These are phyloP conservation scores for Claviceps sp. DNA, from an alignment of 2,329 filamentous ascomycete species.

Conservation along the genomic window DNA sequence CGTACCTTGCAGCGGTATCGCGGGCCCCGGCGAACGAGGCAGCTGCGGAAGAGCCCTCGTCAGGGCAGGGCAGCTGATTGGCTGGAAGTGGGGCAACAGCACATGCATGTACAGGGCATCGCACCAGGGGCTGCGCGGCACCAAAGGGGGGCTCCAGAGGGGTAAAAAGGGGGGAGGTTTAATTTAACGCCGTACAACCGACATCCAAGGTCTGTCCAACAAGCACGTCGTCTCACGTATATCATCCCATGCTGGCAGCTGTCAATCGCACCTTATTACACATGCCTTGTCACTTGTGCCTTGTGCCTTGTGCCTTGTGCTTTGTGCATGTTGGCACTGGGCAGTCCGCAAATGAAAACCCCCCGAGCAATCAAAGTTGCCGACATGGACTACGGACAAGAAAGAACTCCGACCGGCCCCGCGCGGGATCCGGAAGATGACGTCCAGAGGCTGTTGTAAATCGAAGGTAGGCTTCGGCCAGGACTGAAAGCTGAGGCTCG, in stretches of 20 bases:
- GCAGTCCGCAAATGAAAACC: no score
- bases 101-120: not conserved
- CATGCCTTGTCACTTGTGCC: no score
- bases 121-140: not conserved
- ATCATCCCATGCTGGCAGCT: no score
- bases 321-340: no score
- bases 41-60: conserved; percentile 3
- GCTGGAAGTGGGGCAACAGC: not conserved
- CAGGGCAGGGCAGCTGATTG: conserved; percentile 1
- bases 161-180: not conserved
- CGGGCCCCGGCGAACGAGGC: conserved; percentile 8
- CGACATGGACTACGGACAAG: not conserved
- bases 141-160: not conserved
- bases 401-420: not conserved
- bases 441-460: not conserved
- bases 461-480: not conserved
- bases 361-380: no score
- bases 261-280: no score
- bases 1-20: conserved; percentile 5
- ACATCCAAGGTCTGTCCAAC: not conserved
- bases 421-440: not conserved
- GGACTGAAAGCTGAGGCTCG: not conserved
- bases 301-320: no score
- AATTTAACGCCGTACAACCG: conserved; percentile 3
- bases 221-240: no score